A percentile compares a stretch with the other conserved stretches of the same genome.
These are phyloP conservation scores for Fraxinus anomala DNA, from an alignment of 257 asterid genomes.

Conservation along the genomic window DNA sequence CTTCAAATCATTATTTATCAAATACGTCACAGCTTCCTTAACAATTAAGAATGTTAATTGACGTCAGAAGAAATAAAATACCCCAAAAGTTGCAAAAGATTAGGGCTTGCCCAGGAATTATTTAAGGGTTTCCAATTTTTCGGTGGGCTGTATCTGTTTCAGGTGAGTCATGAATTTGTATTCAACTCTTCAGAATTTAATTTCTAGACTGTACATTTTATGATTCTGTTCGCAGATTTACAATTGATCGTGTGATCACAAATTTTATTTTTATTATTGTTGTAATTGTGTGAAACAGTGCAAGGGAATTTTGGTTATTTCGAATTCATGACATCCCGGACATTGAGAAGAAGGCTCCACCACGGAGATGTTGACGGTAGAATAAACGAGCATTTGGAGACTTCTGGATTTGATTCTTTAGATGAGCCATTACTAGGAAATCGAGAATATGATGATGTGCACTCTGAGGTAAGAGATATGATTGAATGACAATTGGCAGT, in stretches of 20 bases:
- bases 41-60: not conserved
- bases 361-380: slow-evolving; percentile 80
- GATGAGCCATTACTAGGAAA: slow-evolving; percentile 80
- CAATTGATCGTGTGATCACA: slow-evolving; percentile 8
- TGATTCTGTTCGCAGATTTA: not conserved
- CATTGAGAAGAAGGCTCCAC: slow-evolving; percentile 80
- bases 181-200: not conserved
- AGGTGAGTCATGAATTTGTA: not conserved
- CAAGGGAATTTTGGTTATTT: not conserved
- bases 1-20: not conserved
- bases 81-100: not conserved
- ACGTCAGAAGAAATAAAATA: not conserved
- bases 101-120: not conserved
- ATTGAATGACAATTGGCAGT: not conserved
- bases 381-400: slow-evolving; percentile 46
- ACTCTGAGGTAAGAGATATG: slow-evolving; percentile 48
- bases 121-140: not conserved
- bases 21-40: not conserved
- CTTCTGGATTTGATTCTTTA: slow-evolving; percentile 53
- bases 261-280: not conserved
- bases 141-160: not conserved
- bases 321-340: slow-evolving; percentile 61
- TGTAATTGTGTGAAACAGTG: not conserved
- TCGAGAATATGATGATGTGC: slow-evolving; percentile 31
- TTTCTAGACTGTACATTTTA: not conserved